phyloP scores from a whole-genome alignment of 371 early-diverging fungal genomes.

The Mucor racemosus region DNA sequence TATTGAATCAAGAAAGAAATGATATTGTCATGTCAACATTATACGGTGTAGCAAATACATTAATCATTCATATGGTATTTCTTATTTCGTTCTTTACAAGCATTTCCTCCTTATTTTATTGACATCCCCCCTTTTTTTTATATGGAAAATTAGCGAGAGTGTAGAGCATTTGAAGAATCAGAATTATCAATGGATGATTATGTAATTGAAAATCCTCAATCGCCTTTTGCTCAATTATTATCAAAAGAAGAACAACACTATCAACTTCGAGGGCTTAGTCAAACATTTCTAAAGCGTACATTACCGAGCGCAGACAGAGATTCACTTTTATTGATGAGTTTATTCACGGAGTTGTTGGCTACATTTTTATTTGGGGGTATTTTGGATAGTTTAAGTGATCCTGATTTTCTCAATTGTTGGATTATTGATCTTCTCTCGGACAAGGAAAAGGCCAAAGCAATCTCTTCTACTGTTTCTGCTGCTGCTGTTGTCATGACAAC shows the following conservation, averaged over 20 bases:
- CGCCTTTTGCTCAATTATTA: slow-evolving; percentile 54
- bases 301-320: slow-evolving; percentile 38
- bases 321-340: slow-evolving; percentile 34
- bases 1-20: slow-evolving; percentile 53
- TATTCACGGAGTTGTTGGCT: slow-evolving; percentile 47
- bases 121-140: not conserved
- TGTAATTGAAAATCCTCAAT: slow-evolving; percentile 45
- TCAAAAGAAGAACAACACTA: slow-evolving; percentile 46
- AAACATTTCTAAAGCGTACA: slow-evolving; percentile 38
- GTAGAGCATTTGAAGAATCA: slow-evolving; percentile 48
- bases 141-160: slow-evolving; percentile 40
- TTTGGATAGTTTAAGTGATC: slow-evolving; percentile 43
- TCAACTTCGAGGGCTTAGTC: slow-evolving; percentile 40
- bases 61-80: slow-evolving; percentile 59
- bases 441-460: slow-evolving; percentile 8
- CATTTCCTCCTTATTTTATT: slow-evolving; percentile 6
- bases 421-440: slow-evolving; percentile 44
- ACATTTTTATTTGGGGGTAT: slow-evolving; percentile 43
- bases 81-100: not conserved
- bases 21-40: slow-evolving; percentile 54
- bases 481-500: slow-evolving; percentile 10
- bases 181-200: slow-evolving; percentile 41
- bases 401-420: slow-evolving; percentile 49
- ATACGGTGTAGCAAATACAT: slow-evolving; percentile 53
- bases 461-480: slow-evolving; percentile 10